Percentiles rank a stretch among this genome's conserved stretches.
These are phyloP conservation scores for Moesziomyces parantarcticus DNA, from an alignment of 1,284 basidiomycete species.

Conservation along the genomic window DNA sequence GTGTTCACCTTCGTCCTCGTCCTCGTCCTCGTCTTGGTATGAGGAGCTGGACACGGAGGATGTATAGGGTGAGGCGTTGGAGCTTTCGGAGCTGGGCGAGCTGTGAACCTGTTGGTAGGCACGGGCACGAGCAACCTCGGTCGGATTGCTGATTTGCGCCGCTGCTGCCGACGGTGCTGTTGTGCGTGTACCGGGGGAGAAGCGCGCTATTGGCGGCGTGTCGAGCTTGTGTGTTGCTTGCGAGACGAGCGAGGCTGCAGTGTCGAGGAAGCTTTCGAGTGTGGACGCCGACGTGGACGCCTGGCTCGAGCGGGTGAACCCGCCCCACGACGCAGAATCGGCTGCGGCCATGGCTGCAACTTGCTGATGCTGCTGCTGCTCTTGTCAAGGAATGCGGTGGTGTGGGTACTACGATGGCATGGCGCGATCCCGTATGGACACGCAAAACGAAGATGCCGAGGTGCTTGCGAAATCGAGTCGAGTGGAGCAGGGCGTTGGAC, in stretches of 20 bases:
- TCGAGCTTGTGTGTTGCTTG: constrained; percentile 2
- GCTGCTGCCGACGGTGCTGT: not conserved
- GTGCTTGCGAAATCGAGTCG: too few species aligned
- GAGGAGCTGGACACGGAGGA: constrained; percentile 2
- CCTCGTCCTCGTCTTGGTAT: not conserved
- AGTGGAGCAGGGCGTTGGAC: not conserved
- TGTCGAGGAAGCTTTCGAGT: constrained; percentile 35
- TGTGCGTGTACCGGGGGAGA: not conserved
- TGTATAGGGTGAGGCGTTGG: not conserved
- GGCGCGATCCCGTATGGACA: too few species aligned
- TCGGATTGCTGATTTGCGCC: constrained; percentile 12
- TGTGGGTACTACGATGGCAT: not conserved
- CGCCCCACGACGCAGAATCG: constrained; percentile 8
- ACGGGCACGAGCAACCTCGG: constrained; percentile 24
- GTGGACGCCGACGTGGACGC: constrained; percentile 44
- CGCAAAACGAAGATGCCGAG: not conserved
- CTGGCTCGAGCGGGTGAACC: constrained; percentile 34
- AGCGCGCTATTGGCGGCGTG: constrained; percentile 33
- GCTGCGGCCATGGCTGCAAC: constrained; percentile 1
- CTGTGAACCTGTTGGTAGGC: constrained; percentile 24
- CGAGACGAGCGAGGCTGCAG: constrained; percentile 17
- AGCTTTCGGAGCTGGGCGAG: constrained; percentile 5
- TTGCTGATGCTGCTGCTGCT: not conserved
- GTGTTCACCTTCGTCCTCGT: not conserved
- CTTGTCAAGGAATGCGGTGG: not conserved